Percentiles rank a stretch among this genome's conserved stretches.
These are phyloP conservation scores for Luffa acutangula DNA, from an alignment of 306 rosid genomes.

Conservation along the genomic window DNA sequence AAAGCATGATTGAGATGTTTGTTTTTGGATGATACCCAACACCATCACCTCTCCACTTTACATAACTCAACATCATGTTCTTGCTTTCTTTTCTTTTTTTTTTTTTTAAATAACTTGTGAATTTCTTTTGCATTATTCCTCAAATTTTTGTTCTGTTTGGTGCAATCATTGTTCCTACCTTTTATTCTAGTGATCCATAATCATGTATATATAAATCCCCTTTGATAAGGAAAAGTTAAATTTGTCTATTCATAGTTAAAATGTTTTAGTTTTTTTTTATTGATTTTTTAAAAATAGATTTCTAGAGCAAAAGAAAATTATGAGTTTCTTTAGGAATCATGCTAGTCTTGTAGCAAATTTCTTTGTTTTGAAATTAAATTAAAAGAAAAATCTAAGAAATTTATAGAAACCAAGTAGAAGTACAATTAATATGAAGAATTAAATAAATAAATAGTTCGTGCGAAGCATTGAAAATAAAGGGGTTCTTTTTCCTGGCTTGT, in stretches of 20 bases:
- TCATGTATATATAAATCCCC: neutral
- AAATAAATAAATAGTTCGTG: neutral
- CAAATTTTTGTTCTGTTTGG: neutral
- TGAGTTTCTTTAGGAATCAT: neutral
- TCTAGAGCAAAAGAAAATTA: neutral
- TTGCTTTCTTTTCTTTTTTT: neutral
- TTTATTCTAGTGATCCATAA: neutral
- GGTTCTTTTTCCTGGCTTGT: neutral
- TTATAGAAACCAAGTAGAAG: neutral
- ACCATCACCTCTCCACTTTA: neutral
- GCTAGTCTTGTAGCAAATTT: neutral
- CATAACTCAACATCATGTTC: neutral
- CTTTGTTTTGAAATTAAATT: neutral
- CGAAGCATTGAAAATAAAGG: neutral
- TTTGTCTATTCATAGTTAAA: neutral
- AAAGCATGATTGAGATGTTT: neutral
- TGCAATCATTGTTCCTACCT: neutral
- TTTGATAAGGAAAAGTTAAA: neutral
- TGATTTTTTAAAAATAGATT: neutral
- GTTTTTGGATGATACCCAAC: neutral
- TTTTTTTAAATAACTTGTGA: neutral
- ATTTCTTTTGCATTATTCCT: neutral
- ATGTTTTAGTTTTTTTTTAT: neutral
- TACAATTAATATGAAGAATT: too few relatives aligned
- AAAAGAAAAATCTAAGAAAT: too few relatives aligned